Base-by-base conservation (phyloP, 352 stramenopile genomes). In the Phytophthora quininea region DNA sequence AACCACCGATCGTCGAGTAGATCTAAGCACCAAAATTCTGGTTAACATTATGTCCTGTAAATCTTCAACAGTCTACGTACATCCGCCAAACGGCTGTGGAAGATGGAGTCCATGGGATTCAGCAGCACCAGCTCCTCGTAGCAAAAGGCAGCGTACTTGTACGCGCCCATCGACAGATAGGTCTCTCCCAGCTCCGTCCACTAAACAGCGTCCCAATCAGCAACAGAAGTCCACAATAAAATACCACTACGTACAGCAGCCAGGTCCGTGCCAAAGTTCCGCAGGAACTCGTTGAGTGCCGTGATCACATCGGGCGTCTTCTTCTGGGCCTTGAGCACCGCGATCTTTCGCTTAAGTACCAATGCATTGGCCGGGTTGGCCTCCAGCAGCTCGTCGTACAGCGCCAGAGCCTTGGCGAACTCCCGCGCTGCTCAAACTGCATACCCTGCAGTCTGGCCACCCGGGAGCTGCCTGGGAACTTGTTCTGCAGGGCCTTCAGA, bases 111-210 rank as follows among this genome's bases (percentile, higher is more conserved):
- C 70, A 89, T 81, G 7, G 84, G 84, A 51, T 91, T 90, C 27
- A 90, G 62, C 57, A 92, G 66, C 54, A 90, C 74, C 40, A 92
- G 64, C 64, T 92, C 84, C 43, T 92, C 84, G 60, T 88, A 92
- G 68, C 84, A 92, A 56, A 90, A 92, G 8, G 79, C 74, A 7
- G 70, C 82, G 67, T 90, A 87, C 43, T 69, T 69, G 58, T 86
- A 91, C 46, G 79, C 67, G 31, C 77, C 80, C 24, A 82, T 67
- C 14, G 71, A 70, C 43, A 89, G 53, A 56, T 92, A 87, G 53
- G 74, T 76, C 60, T 91, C 84, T 0, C 69, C 80, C 43, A 92
- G 62, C 35, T 90, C 84, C 12, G 76, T 69, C 84, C 84, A 92
- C 80, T 90, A 37, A 10, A 42, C 29, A 64, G 2, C 10, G 53